These are phyloP conservation scores for Metarhizium sp. DNA, from an alignment of 2,329 filamentous ascomycete genomes.

Conservation along the genomic window DNA sequence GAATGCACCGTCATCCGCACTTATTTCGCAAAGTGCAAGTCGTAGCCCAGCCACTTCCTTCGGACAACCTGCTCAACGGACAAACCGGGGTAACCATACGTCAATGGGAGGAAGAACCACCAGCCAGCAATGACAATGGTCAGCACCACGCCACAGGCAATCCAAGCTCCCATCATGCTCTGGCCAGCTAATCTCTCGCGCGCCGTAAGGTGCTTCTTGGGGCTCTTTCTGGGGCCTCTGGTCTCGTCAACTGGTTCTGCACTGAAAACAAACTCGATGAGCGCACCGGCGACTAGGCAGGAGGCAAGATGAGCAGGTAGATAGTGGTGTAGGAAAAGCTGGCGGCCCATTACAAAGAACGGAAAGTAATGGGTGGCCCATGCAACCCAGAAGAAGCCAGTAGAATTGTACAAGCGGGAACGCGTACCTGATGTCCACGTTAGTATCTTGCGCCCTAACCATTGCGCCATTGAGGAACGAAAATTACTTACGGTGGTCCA, in stretches of 20 bases:
- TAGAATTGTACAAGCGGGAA: slow-evolving; percentile 93
- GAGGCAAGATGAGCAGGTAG: slow-evolving; percentile 90
- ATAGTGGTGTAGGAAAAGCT: slow-evolving; percentile 97
- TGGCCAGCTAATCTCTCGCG: slow-evolving; percentile 72
- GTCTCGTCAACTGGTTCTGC: slow-evolving; percentile 55
- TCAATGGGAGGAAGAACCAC: slow-evolving; percentile 90
- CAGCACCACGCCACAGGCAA: slow-evolving; percentile 63
- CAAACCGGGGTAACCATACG: slow-evolving; percentile 88
- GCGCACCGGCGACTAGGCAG: slow-evolving; percentile 76
- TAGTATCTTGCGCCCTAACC: slow-evolving; percentile 14
- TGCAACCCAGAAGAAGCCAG: slow-evolving; percentile 96
- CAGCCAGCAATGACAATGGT: slow-evolving; percentile 63
- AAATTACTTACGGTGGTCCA: slow-evolving; percentile 74
- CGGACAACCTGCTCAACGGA: slow-evolving; percentile 66
- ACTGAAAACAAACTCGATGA: slow-evolving; percentile 95
- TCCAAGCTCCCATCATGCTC: slow-evolving; percentile 71
- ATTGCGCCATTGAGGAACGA: background rate
- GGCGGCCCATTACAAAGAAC: slow-evolving; percentile 96
- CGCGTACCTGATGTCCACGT: slow-evolving; percentile 58
- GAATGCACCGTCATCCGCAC: background rate
- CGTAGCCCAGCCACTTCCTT: slow-evolving; percentile 94
- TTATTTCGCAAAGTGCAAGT: slow-evolving; percentile 98
- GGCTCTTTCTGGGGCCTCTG: slow-evolving; percentile 29
- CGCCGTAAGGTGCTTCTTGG: slow-evolving; percentile 61
- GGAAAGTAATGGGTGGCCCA: slow-evolving; percentile 97